A percentile compares a stretch with the other conserved stretches of the same genome.
These are phyloP conservation scores for Castanea sativa DNA, from an alignment of 306 rosid genomes.

Conservation along the genomic window DNA sequence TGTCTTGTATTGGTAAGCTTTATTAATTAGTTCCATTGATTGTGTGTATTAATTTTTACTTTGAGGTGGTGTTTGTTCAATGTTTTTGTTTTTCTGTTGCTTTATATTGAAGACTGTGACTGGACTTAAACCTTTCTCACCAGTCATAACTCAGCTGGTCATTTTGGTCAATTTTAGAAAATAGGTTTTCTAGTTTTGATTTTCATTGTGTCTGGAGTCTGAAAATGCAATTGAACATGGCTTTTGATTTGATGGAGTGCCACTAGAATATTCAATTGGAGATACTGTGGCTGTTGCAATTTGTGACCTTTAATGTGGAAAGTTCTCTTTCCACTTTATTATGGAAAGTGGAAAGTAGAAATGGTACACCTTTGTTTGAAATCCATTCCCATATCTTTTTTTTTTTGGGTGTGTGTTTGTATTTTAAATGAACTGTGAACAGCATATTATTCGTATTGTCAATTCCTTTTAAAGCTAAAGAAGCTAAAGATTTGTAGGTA, in stretches of 20 bases:
- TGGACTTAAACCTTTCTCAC: neutral
- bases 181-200: neutral
- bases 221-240: neutral
- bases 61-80: neutral
- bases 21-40: neutral
- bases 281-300: neutral
- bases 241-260: neutral
- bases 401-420: no score
- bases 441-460: neutral
- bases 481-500: neutral
- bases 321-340: neutral
- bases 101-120: neutral
- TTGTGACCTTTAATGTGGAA: neutral
- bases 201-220: neutral
- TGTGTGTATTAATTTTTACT: neutral
- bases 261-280: neutral
- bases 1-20: constrained; percentile 80
- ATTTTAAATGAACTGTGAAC: neutral
- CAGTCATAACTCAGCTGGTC: neutral
- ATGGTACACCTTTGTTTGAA: neutral
- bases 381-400: neutral
- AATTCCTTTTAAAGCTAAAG: neutral
- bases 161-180: neutral
- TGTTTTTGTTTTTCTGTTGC: neutral
- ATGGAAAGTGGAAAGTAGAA: neutral